Conservation (phyloP, 2,329 filamentous ascomycete genomes). For the Sclerotinia borealis region DNA sequence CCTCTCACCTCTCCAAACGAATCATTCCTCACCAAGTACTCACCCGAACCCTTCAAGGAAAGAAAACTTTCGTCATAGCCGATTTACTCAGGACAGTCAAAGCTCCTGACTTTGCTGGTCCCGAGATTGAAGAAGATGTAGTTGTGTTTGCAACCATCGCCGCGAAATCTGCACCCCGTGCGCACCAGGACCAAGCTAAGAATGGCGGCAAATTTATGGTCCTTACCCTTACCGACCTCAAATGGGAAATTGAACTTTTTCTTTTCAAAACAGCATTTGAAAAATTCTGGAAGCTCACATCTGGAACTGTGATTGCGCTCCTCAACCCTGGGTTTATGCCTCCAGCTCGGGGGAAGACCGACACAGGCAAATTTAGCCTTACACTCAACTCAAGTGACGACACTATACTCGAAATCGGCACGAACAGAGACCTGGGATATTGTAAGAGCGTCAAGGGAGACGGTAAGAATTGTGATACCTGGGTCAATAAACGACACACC, state of each 20-base stretch:
- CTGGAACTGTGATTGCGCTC: constrained; percentile 87
- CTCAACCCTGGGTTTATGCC: constrained; percentile 90
- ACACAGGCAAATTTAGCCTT: constrained; percentile 79
- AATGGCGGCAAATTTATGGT: constrained; percentile 84
- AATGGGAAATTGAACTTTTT: constrained; percentile 86
- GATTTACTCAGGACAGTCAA: constrained; percentile 77
- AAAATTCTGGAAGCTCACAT: constrained; percentile 86
- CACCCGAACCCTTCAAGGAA: constrained; percentile 69
- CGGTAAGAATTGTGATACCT: constrained; percentile 70
- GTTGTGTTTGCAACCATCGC: constrained; percentile 85
- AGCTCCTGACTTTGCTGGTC: constrained; percentile 73
- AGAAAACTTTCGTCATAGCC: constrained; percentile 71
- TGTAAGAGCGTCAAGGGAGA: constrained; percentile 83
- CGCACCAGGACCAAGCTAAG: constrained; percentile 46
- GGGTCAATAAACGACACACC: constrained; percentile 84
- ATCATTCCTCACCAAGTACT: constrained; percentile 77
- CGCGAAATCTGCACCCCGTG: constrained; percentile 75
- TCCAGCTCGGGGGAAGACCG: constrained; percentile 65
- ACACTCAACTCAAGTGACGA: constrained; percentile 82
- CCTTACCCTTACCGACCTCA: constrained; percentile 77
- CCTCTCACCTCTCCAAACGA: constrained; percentile 74
- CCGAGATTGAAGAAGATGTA: constrained; percentile 78
- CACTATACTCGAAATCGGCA: constrained; percentile 83
- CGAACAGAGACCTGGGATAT: constrained; percentile 76
- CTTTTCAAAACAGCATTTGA: constrained; percentile 88